Evolutionary conservation across 163 green algal genomes (phyloP).

Genomic region (Volvox carteri): DNA sequence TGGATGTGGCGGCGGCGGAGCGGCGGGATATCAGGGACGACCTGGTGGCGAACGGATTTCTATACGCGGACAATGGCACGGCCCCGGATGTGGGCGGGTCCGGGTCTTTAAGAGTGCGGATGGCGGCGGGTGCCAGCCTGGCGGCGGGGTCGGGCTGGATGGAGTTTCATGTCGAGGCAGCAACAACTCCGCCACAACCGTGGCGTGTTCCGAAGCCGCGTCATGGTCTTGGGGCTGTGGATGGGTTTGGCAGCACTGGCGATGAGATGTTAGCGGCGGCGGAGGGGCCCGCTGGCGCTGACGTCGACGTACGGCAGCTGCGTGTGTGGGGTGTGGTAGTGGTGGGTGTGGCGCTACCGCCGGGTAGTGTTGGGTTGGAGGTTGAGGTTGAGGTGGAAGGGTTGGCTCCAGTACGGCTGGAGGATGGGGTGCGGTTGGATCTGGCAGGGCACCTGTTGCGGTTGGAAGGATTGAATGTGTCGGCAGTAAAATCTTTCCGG

Average conservation of each 20-base stretch:
- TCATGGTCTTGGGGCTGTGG: not conserved
- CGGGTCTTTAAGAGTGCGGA: not conserved
- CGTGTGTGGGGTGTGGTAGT: slow-evolving; percentile 2
- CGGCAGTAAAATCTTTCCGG: slow-evolving; percentile 16
- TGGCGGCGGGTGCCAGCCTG: slow-evolving; percentile 19
- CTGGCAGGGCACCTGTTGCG: not conserved
- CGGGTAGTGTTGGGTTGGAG: not conserved
- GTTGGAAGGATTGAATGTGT: not conserved
- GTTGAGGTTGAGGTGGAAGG: slow-evolving; percentile 4
- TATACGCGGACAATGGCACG: slow-evolving; percentile 32
- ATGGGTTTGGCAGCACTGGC: no score
- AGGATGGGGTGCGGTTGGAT: not conserved
- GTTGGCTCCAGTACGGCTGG: not conserved
- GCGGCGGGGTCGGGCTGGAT: not conserved
- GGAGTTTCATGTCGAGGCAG: not conserved
- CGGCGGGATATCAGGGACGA: not conserved
- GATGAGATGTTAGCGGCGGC: not conserved
- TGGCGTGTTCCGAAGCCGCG: no score
- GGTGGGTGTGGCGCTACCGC: not conserved
- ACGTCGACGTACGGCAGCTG: slow-evolving; percentile 33
- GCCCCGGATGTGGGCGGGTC: not conserved
- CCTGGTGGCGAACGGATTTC: not conserved
- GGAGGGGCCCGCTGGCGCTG: not conserved
- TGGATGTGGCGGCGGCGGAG: not conserved
- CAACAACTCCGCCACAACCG: no score